Percentiles rank a stretch among this genome's conserved stretches.
Evolutionary conservation across 2,329 filamentous ascomycete genomes (phyloP).

Genomic region (Podosphaera leucotricha): DNA sequence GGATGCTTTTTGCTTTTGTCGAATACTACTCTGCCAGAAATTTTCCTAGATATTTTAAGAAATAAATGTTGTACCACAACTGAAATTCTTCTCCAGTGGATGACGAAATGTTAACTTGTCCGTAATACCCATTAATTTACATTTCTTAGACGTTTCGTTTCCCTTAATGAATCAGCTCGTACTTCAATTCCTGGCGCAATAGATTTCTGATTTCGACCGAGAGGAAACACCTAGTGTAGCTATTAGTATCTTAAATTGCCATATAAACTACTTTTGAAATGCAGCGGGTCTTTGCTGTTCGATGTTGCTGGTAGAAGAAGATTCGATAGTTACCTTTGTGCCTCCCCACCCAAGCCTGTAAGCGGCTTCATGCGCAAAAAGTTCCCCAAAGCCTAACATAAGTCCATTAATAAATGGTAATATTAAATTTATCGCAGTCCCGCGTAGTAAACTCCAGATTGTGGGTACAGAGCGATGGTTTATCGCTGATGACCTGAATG

Average conservation of each 20-base stretch:
- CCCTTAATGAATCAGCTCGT: constrained; percentile 34
- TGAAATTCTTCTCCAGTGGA: too few species aligned
- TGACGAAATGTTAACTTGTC: background rate
- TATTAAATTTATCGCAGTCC: constrained; percentile 85
- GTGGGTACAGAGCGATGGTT: constrained; percentile 80
- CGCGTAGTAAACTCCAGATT: constrained; percentile 61
- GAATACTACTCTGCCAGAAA: background rate
- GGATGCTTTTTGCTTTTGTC: background rate
- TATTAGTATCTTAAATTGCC: background rate
- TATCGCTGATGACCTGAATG: constrained; percentile 38
- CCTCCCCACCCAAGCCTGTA: constrained; percentile 83
- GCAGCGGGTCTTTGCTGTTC: too few species aligned
- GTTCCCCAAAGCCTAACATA: constrained; percentile 93
- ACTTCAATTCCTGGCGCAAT: constrained; percentile 69
- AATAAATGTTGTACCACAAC: background rate
- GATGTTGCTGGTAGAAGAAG: background rate
- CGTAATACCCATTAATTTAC: constrained; percentile 11
- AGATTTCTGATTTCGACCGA: constrained; percentile 21
- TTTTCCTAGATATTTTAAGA: background rate
- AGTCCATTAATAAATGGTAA: constrained; percentile 91
- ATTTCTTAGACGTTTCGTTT: constrained; percentile 35
- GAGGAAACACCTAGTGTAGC: constrained; percentile 14
- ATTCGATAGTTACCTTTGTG: constrained; percentile 45
- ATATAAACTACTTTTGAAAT: background rate
- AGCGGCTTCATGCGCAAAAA: constrained; percentile 89